Conservation (phyloP, 805 yeast genomes). For the Wickerhamomyces subpelliculosus region DNA sequence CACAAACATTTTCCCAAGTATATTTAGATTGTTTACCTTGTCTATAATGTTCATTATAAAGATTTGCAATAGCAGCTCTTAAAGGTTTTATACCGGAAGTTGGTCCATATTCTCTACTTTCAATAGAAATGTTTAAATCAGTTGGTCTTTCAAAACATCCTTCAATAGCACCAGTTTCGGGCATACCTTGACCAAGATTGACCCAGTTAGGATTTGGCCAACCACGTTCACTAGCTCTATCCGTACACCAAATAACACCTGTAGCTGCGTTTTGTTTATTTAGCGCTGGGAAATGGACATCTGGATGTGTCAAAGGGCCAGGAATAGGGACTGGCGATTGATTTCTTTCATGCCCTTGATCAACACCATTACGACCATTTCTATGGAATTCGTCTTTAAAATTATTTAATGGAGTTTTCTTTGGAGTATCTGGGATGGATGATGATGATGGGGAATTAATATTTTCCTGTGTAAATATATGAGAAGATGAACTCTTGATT, state of each 20-base stretch:
- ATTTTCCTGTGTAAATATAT: conserved; percentile 12
- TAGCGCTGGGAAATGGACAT: conserved; percentile 48
- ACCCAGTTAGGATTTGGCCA: conserved; percentile 42
- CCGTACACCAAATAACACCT: conserved; percentile 61
- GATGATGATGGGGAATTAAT: background rate
- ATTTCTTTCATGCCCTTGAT: conserved; percentile 3
- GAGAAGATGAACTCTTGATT: conserved; percentile 19
- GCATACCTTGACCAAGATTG: conserved; percentile 59
- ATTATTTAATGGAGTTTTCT: conserved; percentile 1
- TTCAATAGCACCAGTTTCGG: conserved; percentile 54
- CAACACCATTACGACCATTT: too few relatives aligned
- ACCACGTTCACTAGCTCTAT: conserved; percentile 52
- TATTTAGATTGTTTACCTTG: conserved; percentile 42
- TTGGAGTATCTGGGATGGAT: conserved; percentile 3
- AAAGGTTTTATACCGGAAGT: conserved; percentile 50
- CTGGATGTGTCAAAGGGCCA: conserved; percentile 35
- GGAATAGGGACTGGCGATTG: conserved; percentile 46
- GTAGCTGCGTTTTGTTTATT: conserved; percentile 53
- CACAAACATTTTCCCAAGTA: conserved; percentile 52
- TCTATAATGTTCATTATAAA: conserved; percentile 50
- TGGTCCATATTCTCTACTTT: conserved; percentile 50
- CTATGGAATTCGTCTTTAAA: conserved; percentile 1
- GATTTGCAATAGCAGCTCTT: conserved; percentile 51
- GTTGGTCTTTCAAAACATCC: conserved; percentile 52
- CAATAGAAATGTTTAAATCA: conserved; percentile 37